Base-by-base conservation (phyloP, 2,329 filamentous ascomycete species). In the Fusarium verrucosum region DNA sequence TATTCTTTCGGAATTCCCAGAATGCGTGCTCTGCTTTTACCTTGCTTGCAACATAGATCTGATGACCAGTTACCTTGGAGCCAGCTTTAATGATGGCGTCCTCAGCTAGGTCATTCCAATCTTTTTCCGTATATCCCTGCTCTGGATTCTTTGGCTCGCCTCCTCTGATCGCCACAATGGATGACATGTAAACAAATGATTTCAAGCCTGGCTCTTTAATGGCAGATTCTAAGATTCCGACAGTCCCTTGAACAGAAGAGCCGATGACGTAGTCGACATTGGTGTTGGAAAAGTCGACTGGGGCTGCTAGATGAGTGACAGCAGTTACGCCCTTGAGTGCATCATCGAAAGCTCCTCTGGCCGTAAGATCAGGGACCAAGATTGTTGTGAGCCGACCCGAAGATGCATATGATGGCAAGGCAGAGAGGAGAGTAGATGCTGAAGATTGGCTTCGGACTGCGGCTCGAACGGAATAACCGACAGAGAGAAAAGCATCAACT, bases 21-120 rank as follows among this genome's bases (percentile, higher is more conserved):
- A 61, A 60, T 4, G 56, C 58, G 2, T 47, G 46, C n/a, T 61
- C 58, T 4, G 55, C 58, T 14, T 61, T 61, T 8, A 55, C 10
- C 8, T 61, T 61, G 30, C 58, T 61, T 9, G 47, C 55, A 3
- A 60, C 17, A 13, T 61, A 61, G 10, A 61, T 42, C 7, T 61
- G 55, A 9, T 61, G 58, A 8, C 55, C 56, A 1, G 58, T 54
- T n/a, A 28, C 58, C 0, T 43, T 22, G 1, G 28, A 19, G 7
- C 58, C 46, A 10, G 46, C 40, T 10, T 60, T 10, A 0, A 16
- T 20, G 5, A 60, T 16, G n/a, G n/a, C 16, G 7, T 61, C 22
- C 14, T 60, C 58, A 6, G 43, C 52, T 25, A 60, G 46, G 6
- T 60, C 56, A 13, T 61, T 60, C 58, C 58, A 61, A 3, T 61